These are phyloP conservation scores for Penicillium herquei DNA, from an alignment of 495 filamentous ascomycete species.

Conservation along the genomic window DNA sequence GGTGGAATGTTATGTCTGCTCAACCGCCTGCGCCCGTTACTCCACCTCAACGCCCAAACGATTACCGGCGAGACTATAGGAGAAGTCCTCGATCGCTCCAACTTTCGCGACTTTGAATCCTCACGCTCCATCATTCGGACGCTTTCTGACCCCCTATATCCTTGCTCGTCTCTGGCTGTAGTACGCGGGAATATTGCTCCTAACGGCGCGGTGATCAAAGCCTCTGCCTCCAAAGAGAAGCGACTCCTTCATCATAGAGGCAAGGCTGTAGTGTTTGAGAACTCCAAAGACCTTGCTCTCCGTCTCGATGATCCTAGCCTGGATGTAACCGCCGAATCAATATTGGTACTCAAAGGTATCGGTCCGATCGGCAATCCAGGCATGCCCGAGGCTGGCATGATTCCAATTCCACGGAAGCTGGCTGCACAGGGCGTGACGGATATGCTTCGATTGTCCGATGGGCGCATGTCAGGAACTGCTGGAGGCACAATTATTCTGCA, in stretches of 20 bases:
- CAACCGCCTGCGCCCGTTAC: slow-evolving; percentile 48
- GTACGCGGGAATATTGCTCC: slow-evolving; percentile 51
- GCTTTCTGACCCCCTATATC: slow-evolving; percentile 48
- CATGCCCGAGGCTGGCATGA: slow-evolving; percentile 63
- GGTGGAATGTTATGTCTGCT: slow-evolving; percentile 60
- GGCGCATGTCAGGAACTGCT: slow-evolving; percentile 62
- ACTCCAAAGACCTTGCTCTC: slow-evolving; percentile 48
- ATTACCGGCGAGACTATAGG: slow-evolving; percentile 56
- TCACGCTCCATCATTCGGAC: slow-evolving; percentile 45
- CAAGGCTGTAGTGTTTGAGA: slow-evolving; percentile 53
- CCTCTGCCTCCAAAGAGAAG: slow-evolving; percentile 54
- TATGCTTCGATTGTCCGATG: slow-evolving; percentile 62
- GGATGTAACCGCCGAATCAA: slow-evolving; percentile 43
- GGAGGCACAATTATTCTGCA: slow-evolving; percentile 61
- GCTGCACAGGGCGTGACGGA: slow-evolving; percentile 51
- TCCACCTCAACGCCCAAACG: slow-evolving; percentile 52
- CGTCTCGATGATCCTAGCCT: slow-evolving; percentile 54
- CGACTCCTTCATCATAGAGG: slow-evolving; percentile 47
- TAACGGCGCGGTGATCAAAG: slow-evolving; percentile 56
- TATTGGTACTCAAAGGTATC: slow-evolving; percentile 56
- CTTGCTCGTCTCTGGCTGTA: slow-evolving; percentile 50
- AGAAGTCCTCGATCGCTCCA: slow-evolving; percentile 42
- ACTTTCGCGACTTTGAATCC: slow-evolving; percentile 38
- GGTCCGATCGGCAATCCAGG: slow-evolving; percentile 60
- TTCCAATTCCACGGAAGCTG: slow-evolving; percentile 59